Evolutionary conservation across 257 asterid species (phyloP), one percentile per base, ranked within the genome.

Genomic region (Ophiorrhiza pumila): DNA sequence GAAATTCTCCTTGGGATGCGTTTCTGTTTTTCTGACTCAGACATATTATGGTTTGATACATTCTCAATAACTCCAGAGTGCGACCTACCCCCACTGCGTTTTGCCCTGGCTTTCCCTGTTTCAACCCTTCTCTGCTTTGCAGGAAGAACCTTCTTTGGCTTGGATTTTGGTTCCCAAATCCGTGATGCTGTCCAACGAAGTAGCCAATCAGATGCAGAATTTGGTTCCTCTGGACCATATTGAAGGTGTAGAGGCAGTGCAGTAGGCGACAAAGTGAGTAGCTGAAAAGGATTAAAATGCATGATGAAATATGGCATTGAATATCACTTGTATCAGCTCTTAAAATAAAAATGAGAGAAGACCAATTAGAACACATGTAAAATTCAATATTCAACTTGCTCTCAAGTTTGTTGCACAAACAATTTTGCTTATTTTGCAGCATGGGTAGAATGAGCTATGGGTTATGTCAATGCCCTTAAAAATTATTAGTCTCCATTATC

Each of bases 161-260:
- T 68, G 45, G 78, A 49, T 53, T 49, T 55, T 47, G 80, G 76
- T 47, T 58, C 77, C 89, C 91, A 83, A 74, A 81, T 69, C 65
- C 76, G 83, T 58, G 83, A 81, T 42, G 49, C 42, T 46, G 92
- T 82, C 96, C 96, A 89, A 20, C 96, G 85, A 63, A 69, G 72
- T 52, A 89, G 80, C 96, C 96, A 89, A 68, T 70, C 50, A 86
- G 87, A 78, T 50, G 87, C 80, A 66, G 89, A 82, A 74, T 87
- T 87, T 72, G 85, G 83, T 35, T 89, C 90, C 62, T 63, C 85
- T 27, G 77, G 77, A 71, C 71, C 79, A 80, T 76, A 85, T 37
- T 83, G 87, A 68, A 89, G 79, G 71, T 62, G 64, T 35, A 87
- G 80, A 57, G 92, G 86, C 86, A 68, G 76, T 13, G 75, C 71